Evolutionary conservation across 2,329 filamentous ascomycete genomes (phyloP), one percentile per base, ranked within the genome.

Genomic region (Pezicula rhizophila): DNA sequence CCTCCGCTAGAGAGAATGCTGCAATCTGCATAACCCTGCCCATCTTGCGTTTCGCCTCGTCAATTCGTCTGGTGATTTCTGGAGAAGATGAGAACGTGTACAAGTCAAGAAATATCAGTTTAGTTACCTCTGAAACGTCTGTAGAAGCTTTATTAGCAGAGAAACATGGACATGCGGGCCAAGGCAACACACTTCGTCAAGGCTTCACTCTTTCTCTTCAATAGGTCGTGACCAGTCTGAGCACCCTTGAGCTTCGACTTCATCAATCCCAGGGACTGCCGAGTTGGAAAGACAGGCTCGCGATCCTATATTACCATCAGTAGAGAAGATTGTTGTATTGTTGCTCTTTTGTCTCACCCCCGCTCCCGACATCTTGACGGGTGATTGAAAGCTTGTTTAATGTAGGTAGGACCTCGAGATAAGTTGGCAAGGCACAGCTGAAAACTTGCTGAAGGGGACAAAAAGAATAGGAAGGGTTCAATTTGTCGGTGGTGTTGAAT

Each of bases 1-100:
- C 93, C 73, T 97, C 93, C 52, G 93, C 93, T 15, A 99, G 79
- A 39, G 92, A 97, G 72, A 99, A 97, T 41, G 93, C 91, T 37
- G 93, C 93, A 64, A 99, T 95, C 70, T 97, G 92, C 93, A 99
- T 99, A 34, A 99, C 93, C 31, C 92, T 82, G 50, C 93, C 93
- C 92, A 99, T 99, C 76, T 99, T 99, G 61, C 91, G 87, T 72
- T 99, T 99, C 38, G 93, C 93, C 70, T 99, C 93, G 73, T 99
- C 92, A 70, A 99, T 99, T 64, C 93, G 87, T 67, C 84, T 83
- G 44, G 93, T 96, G 64, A 99, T 99, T 64, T 99, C 93, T 89
- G 66, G 14, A n/a, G 8, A 8, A 4, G 14, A 58, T 47, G 51
- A 55, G 40, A n/a, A 26, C 17, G 33, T 25, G 35, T 18, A 12